Conservation (phyloP, 331 rosid genomes). For the Saraca asoca region DNA sequence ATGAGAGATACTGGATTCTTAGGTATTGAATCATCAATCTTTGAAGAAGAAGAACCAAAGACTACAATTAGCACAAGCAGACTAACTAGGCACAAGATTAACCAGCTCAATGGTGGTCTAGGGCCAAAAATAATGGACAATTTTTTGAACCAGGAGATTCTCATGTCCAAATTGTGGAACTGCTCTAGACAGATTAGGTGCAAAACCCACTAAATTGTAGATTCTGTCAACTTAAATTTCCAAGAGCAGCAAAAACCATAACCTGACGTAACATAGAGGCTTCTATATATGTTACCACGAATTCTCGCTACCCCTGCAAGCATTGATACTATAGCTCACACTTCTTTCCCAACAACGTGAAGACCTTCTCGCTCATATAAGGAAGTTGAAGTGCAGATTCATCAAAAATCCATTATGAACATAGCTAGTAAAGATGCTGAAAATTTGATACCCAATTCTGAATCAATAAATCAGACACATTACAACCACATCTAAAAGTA, state of each 20-base stretch:
- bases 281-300: constrained; percentile 39
- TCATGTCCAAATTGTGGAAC: constrained; percentile 69
- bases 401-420: constrained; percentile 24
- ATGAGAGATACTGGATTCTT: constrained; percentile 50
- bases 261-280: constrained; percentile 48
- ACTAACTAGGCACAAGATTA: constrained; percentile 66
- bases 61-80: constrained; percentile 67
- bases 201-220: constrained; percentile 43
- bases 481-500: constrained; percentile 15
- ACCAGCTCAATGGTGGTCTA: constrained; percentile 75
- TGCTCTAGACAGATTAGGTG: constrained; percentile 31
- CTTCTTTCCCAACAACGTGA: constrained; percentile 42
- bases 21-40: constrained; percentile 50
- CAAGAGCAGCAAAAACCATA: constrained; percentile 47
- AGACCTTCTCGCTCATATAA: constrained; percentile 31
- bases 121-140: constrained; percentile 60
- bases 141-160: constrained; percentile 85
- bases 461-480: constrained; percentile 19
- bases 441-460: constrained; percentile 25
- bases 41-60: constrained; percentile 70
- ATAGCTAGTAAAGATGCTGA: constrained; percentile 6
- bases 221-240: constrained; percentile 48
- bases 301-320: constrained; percentile 44
- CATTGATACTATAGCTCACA: constrained; percentile 54
- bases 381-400: constrained; percentile 16